Evolutionary conservation across 352 stramenopile species (phyloP).

Genomic region (Globisporangium abappressorium): DNA sequence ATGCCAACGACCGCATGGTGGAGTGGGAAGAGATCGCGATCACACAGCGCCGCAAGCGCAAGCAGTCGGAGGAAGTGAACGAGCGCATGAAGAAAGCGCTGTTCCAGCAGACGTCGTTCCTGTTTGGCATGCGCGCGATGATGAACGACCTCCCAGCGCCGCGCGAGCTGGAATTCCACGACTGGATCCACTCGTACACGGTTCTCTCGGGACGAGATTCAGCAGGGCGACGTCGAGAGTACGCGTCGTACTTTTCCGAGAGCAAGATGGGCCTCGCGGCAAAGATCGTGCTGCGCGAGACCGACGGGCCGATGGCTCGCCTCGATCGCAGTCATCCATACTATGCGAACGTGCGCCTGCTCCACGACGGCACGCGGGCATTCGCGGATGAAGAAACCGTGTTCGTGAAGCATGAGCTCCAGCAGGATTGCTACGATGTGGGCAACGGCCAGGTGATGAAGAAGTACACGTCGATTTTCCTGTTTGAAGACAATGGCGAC

Average conservation of each 20-base stretch:
- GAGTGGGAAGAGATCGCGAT: constrained; percentile 58
- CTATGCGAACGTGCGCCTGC: constrained; percentile 34
- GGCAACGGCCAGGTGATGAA: constrained; percentile 58
- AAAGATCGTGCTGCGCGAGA: constrained; percentile 54
- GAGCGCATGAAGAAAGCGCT: constrained; percentile 60
- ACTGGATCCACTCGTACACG: constrained; percentile 77
- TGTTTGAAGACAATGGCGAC: constrained; percentile 41
- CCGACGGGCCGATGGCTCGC: constrained; percentile 29
- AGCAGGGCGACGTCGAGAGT: constrained; percentile 37
- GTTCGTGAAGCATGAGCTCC: constrained; percentile 35
- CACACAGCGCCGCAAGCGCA: constrained; percentile 58
- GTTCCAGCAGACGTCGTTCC: constrained; percentile 63
- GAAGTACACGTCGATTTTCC: constrained; percentile 61
- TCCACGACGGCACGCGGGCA: constrained; percentile 50
- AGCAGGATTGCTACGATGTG: constrained; percentile 21
- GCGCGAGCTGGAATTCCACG: constrained; percentile 62
- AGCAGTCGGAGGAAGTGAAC: constrained; percentile 52
- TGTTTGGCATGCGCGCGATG: constrained; percentile 45
- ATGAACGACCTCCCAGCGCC: constrained; percentile 40
- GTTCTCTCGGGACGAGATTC: constrained; percentile 33
- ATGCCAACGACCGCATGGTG: constrained; percentile 47
- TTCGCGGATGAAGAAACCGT: constrained; percentile 33
- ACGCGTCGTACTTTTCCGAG: constrained; percentile 40
- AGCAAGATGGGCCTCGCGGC: constrained; percentile 62
- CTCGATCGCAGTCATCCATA: constrained; percentile 32